Evolutionary conservation across 371 early-diverging fungal species (phyloP).

Genomic region (Sanchytrium tribonematis): DNA sequence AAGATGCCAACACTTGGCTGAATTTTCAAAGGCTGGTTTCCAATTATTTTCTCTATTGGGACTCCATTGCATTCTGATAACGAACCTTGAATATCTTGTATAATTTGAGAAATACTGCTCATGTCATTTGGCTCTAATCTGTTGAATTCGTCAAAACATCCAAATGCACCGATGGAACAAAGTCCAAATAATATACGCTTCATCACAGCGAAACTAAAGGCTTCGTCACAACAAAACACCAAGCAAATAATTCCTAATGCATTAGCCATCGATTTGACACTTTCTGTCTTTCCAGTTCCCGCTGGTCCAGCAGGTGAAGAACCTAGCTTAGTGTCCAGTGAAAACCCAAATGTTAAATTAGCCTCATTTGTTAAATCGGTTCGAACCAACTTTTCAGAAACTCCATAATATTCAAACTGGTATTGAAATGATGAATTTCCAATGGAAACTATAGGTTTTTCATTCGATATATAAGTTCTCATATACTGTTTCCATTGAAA

Average conservation of each 20-base stretch:
- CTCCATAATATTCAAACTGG: conserved; percentile 89
- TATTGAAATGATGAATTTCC: conserved; percentile 78
- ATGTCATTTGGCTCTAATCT: conserved; percentile 86
- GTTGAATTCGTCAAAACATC: conserved; percentile 98
- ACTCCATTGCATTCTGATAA: conserved; percentile 29
- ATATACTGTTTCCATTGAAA: conserved; percentile 89
- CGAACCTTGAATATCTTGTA: conserved; percentile 90
- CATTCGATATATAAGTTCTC: conserved; percentile 76
- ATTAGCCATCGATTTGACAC: conserved; percentile 84
- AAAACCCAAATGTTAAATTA: conserved; percentile 86
- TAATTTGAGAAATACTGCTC: conserved; percentile 92
- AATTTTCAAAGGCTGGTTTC: conserved; percentile 12
- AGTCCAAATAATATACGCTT: conserved; percentile 95
- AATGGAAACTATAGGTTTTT: conserved; percentile 50
- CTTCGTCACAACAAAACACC: conserved; percentile 98
- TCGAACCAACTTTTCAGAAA: conserved; percentile 81
- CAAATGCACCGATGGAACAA: conserved; percentile 92
- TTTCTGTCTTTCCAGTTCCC: conserved; percentile 91
- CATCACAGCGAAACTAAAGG: conserved; percentile 96
- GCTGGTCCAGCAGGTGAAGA: conserved; percentile 93
- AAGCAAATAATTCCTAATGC: conserved; percentile 84
- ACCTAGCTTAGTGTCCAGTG: conserved; percentile 65
- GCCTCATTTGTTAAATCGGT: conserved; percentile 92
- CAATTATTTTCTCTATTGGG: conserved; percentile 15
- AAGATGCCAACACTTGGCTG: conserved; percentile 39